Evolutionary conservation across 1,284 basidiomycete genomes (phyloP), one percentile per base, ranked within the genome.

Genomic region (Apiotrichum gracile): DNA sequence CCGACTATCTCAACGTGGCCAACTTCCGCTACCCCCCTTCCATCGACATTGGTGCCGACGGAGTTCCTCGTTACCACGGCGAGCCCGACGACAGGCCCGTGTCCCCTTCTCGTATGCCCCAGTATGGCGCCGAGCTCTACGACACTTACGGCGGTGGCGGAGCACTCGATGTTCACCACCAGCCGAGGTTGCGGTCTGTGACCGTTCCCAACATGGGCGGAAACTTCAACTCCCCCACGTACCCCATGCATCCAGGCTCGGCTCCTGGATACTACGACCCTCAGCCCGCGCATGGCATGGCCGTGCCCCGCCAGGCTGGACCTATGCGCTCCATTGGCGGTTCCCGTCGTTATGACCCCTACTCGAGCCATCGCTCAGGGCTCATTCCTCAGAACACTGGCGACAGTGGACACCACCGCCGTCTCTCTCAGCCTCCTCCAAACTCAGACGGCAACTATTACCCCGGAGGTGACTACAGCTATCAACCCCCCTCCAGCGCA

Each of bases 11-110:
- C 47, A 86, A 91, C 73, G 89, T 89, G 72, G 87, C 86, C 2
- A 89, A 92, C 67, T 94, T 94, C 67, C 82, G 91, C 27, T 88
- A 88, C 68, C 88, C 91, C 3, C 90, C 91, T 25, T 85, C 89
- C 71, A 85, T 91, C 37, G 88, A 92, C 67, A 77, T 87, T 34
- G 90, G 87, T 33, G 78, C 82, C 1, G 91, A 94, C 69, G 91
- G 91, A 51, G 65, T 86, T 8, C 84, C 84, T 25, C 81, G 87
- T 22, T 96, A 93, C 70, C 80, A 55, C n/a, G 59, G 59, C 13
- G 59, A 61, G 48, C 59, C 53, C 13, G 59, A 61, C 21, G 59
- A 61, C 46, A 33, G 52, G n/a, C 50, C 53, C 5, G 40, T 50
- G 4, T 57, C 55, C 7, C 54, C 54, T 4, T 39, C 49, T 5